phyloP scores from a whole-genome alignment of 768 basidiomycete genomes.

The Naganishia kalamii region DNA sequence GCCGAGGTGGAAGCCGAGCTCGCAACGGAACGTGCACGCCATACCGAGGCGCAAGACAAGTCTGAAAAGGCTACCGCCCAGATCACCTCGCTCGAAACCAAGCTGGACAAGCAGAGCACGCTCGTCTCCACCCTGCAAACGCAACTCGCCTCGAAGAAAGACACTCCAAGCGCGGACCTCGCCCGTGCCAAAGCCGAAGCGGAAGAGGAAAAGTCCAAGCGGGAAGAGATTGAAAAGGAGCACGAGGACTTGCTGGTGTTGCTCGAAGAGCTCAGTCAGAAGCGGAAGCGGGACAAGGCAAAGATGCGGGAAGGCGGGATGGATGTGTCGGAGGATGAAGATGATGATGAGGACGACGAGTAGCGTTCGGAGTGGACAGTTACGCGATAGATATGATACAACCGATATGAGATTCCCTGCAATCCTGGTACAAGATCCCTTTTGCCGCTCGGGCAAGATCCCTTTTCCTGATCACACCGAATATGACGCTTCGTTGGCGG shows the following conservation, averaged over 20 bases:
- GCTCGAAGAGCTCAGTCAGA: conserved; percentile 81
- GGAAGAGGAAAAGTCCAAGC: conserved; percentile 57
- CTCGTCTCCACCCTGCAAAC: neutral
- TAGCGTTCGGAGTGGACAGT: conserved; percentile 24
- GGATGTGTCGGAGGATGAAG: conserved; percentile 86
- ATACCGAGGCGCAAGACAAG: neutral
- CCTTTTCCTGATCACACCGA: conserved; percentile 12
- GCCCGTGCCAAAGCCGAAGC: conserved; percentile 48
- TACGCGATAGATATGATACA: neutral
- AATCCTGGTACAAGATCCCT: neutral
- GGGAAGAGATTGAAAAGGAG: conserved; percentile 83
- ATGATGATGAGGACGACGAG: conserved; percentile 62
- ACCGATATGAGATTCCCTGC: no score
- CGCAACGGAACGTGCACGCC: neutral
- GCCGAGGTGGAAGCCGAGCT: neutral
- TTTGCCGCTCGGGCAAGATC: neutral
- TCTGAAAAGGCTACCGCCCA: neutral
- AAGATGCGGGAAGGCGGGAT: conserved; percentile 65
- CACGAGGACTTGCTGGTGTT: conserved; percentile 92
- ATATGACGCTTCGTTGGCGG: conserved; percentile 16
- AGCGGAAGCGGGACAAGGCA: conserved; percentile 76
- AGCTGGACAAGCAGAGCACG: no score
- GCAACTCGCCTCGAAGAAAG: conserved; percentile 23
- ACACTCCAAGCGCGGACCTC: conserved; percentile 29
- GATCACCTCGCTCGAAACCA: neutral